Base-by-base conservation (phyloP, 495 filamentous ascomycete genomes). In the Hypomontagnella monticulosa region DNA sequence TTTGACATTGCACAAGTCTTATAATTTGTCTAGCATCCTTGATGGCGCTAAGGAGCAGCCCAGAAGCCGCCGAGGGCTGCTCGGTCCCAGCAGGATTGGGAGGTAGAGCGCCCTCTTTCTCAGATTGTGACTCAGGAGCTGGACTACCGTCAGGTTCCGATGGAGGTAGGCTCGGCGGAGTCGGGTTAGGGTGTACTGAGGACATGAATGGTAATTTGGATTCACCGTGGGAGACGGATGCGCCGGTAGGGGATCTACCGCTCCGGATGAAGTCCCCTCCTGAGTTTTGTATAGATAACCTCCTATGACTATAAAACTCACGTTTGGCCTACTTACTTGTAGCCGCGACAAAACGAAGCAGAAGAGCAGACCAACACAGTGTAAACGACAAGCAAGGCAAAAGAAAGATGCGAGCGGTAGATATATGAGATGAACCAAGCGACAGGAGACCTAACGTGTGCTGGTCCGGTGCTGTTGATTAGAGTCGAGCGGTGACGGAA, bases 1-100 rank as follows among this genome's bases (percentile, higher is more conserved):
- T 76, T 16, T 82, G 80, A 72, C 93, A 97, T 73, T 94, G 91
- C 14, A 93, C 78, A 23, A 92, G 75, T 33, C 86, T 86, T 63
- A 94, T 77, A 42, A 96, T 82, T 38, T 83, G 75, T 58, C 88
- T 68, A 11, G 59, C 63, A 50, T 74, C 66, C 37, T 55, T 72
- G 40, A 42, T 19, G 18, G 69, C 66, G 49, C 56, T 50, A 10
- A 74, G 61, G 15, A 66, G 63, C 14, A 59, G 32, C 15, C 52
- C 42, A 18, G 69, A 48, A 32, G 60, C 61, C 11, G 30, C 46
- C 7, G 44, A 46, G 42, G 69, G 57, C 27, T 53, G 56, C 42
- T 58, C 63, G 12, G 62, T 43, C 44, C 37, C 38, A 15, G 57
- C 57, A 19, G 48, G 56, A 30, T 51, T 48, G 9, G 60, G 15